A percentile compares a stretch with the other conserved stretches of the same genome.
These are phyloP conservation scores for Ricinus communis DNA, from an alignment of 345 rosid species.

Conservation along the genomic window DNA sequence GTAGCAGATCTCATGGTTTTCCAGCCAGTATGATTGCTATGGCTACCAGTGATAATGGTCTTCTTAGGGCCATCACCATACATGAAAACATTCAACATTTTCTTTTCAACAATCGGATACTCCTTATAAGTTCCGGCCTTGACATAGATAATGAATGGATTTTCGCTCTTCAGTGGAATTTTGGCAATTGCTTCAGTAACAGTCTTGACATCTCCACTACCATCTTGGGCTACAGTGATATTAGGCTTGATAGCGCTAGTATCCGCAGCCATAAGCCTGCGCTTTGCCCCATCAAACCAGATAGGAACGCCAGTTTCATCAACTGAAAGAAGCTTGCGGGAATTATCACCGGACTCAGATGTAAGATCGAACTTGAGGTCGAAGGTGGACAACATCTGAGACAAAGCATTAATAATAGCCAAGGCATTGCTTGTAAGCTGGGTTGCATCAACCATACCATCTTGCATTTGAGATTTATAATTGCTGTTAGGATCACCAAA, in stretches of 20 bases:
- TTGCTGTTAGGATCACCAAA: conserved; percentile 19
- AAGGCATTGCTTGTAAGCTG: conserved; percentile 52
- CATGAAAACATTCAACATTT: conserved; percentile 15
- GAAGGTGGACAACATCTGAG: background rate
- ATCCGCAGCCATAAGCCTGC: background rate
- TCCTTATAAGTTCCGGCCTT: conserved; percentile 27
- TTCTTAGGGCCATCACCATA: conserved; percentile 21
- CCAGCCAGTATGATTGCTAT: conserved; percentile 8
- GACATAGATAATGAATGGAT: background rate
- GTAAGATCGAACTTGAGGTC: background rate
- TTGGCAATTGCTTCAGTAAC: background rate
- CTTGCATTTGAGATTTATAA: background rate
- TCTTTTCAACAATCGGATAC: conserved; percentile 14
- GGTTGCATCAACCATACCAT: conserved; percentile 24
- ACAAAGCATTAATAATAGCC: conserved; percentile 32
- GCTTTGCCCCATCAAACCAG: background rate
- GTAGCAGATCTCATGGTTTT: conserved; percentile 17
- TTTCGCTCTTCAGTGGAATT: background rate
- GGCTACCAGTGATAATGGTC: conserved; percentile 17
- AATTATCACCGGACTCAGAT: background rate
- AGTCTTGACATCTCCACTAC: conserved; percentile 4
- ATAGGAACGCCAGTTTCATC: background rate
- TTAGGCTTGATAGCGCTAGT: background rate
- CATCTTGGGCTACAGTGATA: conserved; percentile 1
- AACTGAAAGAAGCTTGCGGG: background rate